These are phyloP conservation scores for Trypanosoma mega DNA, from an alignment of 208 protist genomes.

Conservation along the genomic window DNA sequence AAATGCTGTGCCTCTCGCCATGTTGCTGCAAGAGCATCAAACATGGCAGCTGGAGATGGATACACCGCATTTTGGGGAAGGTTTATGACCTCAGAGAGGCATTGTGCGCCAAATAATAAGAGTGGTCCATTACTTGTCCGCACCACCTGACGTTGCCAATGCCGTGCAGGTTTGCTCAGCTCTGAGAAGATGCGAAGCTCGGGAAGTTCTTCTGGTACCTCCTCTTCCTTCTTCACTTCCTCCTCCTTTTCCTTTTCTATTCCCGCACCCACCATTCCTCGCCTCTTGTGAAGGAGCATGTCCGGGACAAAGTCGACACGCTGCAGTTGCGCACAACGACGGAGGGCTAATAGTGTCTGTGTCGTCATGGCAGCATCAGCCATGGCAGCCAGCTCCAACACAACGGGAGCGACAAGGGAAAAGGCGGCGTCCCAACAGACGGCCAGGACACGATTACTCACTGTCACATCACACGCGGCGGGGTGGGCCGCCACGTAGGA, in stretches of 20 bases:
- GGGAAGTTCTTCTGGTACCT: too few species aligned
- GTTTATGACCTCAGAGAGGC: too few species aligned
- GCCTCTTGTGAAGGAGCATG: neutral
- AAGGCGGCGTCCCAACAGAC: constrained; percentile 56
- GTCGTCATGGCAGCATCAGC: constrained; percentile 21
- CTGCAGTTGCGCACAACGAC: constrained; percentile 10
- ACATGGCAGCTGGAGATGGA: constrained; percentile 21
- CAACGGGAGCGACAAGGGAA: constrained; percentile 36
- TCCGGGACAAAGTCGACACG: constrained; percentile 20
- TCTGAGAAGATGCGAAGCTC: too few species aligned
- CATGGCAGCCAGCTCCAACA: constrained; percentile 40
- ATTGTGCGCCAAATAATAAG: constrained; percentile 14
- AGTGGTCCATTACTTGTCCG: constrained; percentile 25
- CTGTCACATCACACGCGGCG: constrained; percentile 34
- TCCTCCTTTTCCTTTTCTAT: neutral
- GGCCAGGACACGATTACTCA: constrained; percentile 28
- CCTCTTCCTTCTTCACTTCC: neutral
- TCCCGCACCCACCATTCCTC: neutral
- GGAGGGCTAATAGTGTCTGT: constrained; percentile 9
- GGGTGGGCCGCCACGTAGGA: constrained; percentile 52
- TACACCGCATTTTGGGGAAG: constrained; percentile 1
- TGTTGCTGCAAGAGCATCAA: constrained; percentile 22
- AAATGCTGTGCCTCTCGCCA: constrained; percentile 14
- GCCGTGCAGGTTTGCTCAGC: too few species aligned
- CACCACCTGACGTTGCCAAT: constrained; percentile 8